A percentile compares a stretch with the other conserved stretches of the same genome.
Conservation (phyloP, 2,329 filamentous ascomycete species). For the Fusarium austroafricanum region DNA sequence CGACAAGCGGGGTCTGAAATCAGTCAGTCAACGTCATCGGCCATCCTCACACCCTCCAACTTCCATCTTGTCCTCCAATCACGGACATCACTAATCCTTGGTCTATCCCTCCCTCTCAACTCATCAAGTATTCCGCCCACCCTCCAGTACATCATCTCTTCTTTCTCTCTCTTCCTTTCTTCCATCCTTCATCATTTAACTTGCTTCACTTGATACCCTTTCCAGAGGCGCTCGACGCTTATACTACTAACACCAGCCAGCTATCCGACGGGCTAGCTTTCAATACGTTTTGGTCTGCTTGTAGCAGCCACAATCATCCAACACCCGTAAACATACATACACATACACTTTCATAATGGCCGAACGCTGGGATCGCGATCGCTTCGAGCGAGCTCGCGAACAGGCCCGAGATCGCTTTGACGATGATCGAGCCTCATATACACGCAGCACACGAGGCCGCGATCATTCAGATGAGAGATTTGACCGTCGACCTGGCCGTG, state of each 20-base stretch:
- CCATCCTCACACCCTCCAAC: constrained; percentile 33
- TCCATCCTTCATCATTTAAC: constrained; percentile 8
- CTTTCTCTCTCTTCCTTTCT: constrained; percentile 19
- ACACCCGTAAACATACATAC: background rate
- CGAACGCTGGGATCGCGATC: constrained; percentile 67
- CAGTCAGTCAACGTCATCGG: constrained; percentile 46
- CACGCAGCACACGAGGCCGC: constrained; percentile 53
- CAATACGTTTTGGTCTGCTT: constrained; percentile 24
- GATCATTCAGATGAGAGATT: constrained; percentile 61
- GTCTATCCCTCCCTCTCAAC: constrained; percentile 21
- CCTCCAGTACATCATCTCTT: constrained; percentile 30
- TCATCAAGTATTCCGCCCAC: constrained; percentile 43
- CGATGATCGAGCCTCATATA: constrained; percentile 61
- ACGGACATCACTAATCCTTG: constrained; percentile 26
- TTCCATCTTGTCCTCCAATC: constrained; percentile 39
- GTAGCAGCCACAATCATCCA: constrained; percentile 17
- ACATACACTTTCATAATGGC: constrained; percentile 41
- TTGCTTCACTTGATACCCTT: constrained; percentile 11
- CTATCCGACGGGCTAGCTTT: constrained; percentile 10
- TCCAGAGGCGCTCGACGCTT: background rate
- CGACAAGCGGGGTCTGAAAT: constrained; percentile 36
- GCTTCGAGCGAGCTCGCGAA: constrained; percentile 57
- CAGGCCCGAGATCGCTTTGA: constrained; percentile 65
- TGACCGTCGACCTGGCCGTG: constrained; percentile 57
- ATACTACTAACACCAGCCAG: constrained; percentile 6